A percentile compares a stretch with the other conserved stretches of the same genome.
Evolutionary conservation across 345 rosid species (phyloP).

Genomic region (Rhizophora apiculata): DNA sequence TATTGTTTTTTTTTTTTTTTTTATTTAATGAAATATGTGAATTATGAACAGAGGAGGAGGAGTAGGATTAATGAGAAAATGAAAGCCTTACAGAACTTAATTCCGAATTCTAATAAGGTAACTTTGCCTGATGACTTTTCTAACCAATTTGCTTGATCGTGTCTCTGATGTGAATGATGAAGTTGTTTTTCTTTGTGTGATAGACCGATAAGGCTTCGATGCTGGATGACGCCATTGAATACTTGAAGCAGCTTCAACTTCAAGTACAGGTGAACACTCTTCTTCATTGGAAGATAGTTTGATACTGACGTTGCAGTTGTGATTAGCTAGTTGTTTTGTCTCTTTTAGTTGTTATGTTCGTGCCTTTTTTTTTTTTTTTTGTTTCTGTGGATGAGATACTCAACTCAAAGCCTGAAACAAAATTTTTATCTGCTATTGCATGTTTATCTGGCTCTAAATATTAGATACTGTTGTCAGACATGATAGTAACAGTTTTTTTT

Average conservation of each 20-base stretch:
- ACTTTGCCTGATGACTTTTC: not conserved
- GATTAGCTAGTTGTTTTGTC: not conserved
- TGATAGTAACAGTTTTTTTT: not conserved
- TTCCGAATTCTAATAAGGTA: conserved; percentile 96
- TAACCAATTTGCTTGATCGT: not conserved
- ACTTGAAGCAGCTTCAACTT: conserved; percentile 79
- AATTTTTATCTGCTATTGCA: not conserved
- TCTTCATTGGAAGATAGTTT: not conserved
- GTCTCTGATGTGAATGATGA: not conserved
- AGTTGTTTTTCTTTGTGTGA: not conserved
- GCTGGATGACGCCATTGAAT: conserved; percentile 84
- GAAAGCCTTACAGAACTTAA: conserved; percentile 90
- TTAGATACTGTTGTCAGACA: not conserved
- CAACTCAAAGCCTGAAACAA: not conserved
- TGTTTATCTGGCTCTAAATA: not conserved
- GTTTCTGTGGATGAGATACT: not conserved
- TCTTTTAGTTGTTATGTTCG: too few relatives aligned
- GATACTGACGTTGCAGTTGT: not conserved
- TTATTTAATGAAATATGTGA: not conserved
- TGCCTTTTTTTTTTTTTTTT: not conserved
- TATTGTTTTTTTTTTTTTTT: not conserved
- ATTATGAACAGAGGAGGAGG: conserved; percentile 70
- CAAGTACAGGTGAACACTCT: conserved; percentile 62
- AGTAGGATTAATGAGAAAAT: conserved; percentile 97
- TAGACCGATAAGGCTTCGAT: conserved; percentile 87